Evolutionary conservation across 2,329 filamentous ascomycete genomes (phyloP), one percentile per base, ranked within the genome.

Genomic region (Akanthomyces lecanii): DNA sequence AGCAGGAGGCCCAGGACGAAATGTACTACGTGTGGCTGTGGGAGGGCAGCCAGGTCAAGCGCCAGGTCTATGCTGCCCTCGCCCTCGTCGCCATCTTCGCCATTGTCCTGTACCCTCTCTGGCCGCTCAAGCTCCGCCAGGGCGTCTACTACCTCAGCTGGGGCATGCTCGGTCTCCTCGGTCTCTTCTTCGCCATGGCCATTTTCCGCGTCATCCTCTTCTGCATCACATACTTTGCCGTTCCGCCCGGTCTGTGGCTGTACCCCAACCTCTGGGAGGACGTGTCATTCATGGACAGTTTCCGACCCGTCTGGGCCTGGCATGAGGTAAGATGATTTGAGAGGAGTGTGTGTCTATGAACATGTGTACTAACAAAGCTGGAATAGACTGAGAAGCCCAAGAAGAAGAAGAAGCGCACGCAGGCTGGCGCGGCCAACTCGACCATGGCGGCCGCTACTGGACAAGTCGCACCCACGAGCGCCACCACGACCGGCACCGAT

Each of bases 251-350:
- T 70, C 82, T 99, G n/a, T 99, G 95, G 95, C 83, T 99, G 51
- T 99, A 94, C 78, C 95, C 95, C 55, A 99, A 99, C 73, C 80
- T 99, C 23, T 99, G 97, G 81, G 95, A 99, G 75, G 95, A 99
- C 73, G 95, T 99, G 33, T 96, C 94, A 8, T 98, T 99, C 79
- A 89, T 99, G 76, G 95, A 99, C 74, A 96, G 91, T 71, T 99
- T 99, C 84, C 89, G 89, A 72, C 95, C 95, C 23, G 78, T 97
- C 6, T 99, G 95, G 94, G 95, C 92, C 65, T 99, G 95, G 95
- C 95, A 99, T 76, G 93, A 97, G 85, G 92, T 96, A 73, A 76
- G 85, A 76, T 63, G 30, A 16, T 5, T 28, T 16, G 5, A 45
- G 11, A 5, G 14, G 16, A 11, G 23, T 28, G 33, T 33, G 4